Evolutionary conservation across 345 rosid genomes (phyloP), one percentile per base, ranked within the genome.

Genomic region (Pistacia integerrima): DNA sequence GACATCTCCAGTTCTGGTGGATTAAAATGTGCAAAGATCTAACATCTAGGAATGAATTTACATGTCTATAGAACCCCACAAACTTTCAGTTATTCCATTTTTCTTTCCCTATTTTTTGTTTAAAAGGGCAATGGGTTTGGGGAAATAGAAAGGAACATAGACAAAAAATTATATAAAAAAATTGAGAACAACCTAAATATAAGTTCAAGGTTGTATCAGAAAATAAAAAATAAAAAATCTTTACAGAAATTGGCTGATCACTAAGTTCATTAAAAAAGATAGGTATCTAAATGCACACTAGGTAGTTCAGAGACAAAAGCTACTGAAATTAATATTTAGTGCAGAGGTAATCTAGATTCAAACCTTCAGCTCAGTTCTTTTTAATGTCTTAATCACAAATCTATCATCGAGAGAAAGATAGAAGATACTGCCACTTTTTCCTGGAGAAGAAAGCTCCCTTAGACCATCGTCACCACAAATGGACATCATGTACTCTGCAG

Each of bases 401-500:
- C 94, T 92, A 80, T 89, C 89, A 55, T 95, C 97, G 46, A 84
- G 96, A 69, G 99, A 95, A 74, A 90, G 91, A 85, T 88, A 95
- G 84, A 95, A 95, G 74, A 95, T 84, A 76, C 99, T 95, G 89
- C 98, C 99, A 74, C 99, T 95, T 89, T 95, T 95, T 73, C 99
- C 98, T 0, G 99, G 86, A 70, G 99, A 93, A 77, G 89, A 84
- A 85, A 90, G 75, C 83, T 90, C 97, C 74, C 87, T 90, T 17
- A 95, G 87, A 79, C 97, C 98, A 82, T 95, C 93, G 80, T 91
- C 94, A 59, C 98, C 98, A 82, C 99, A 95, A 35, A 95, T 93
- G 82, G 99, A 95, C 99, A 95, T 95, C 99, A 95, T 93, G 85
- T 89, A 95, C 81, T 95, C 99, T 4, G 99, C 99, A 67, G 98